A percentile compares a stretch with the other conserved stretches of the same genome.
Conservation (phyloP, 176 grass and related monocot species). For the Oryza nivara region DNA sequence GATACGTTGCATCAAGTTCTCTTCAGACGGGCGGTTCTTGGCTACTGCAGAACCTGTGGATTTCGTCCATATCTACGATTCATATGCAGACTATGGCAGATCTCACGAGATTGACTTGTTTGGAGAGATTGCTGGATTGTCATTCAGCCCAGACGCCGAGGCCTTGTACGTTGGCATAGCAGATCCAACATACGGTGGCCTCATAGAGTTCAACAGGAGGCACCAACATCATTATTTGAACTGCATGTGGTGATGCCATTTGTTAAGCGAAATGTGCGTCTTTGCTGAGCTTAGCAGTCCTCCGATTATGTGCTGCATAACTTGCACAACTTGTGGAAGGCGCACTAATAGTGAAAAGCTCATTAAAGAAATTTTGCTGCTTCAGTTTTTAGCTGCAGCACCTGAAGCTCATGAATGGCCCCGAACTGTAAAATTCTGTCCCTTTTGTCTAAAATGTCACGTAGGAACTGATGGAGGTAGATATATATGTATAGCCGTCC, state of each 20-base stretch:
- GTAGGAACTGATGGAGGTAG: constrained; percentile 27
- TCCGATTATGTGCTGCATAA: not conserved
- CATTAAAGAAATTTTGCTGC: constrained; percentile 25
- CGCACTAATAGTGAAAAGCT: not conserved
- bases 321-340: constrained; percentile 1
- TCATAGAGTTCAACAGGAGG: constrained; percentile 73
- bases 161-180: constrained; percentile 77
- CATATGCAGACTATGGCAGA: constrained; percentile 45
- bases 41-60: constrained; percentile 81
- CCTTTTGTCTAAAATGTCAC: not conserved
- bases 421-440: constrained; percentile 40
- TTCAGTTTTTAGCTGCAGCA: constrained; percentile 36
- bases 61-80: constrained; percentile 87
- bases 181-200: constrained; percentile 74
- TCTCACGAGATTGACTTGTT: constrained; percentile 86
- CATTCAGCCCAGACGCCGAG: constrained; percentile 77
- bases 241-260: constrained; percentile 45
- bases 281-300: not conserved
- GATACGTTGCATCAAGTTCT: constrained; percentile 77
- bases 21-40: constrained; percentile 75
- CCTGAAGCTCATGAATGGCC: constrained; percentile 22
- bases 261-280: constrained; percentile 7
- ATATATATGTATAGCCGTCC: constrained; percentile 42
- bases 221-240: constrained; percentile 63
- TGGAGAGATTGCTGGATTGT: constrained; percentile 82